These are phyloP conservation scores for Leishmania lainsoni DNA, from an alignment of 208 protist genomes.

Conservation along the genomic window DNA sequence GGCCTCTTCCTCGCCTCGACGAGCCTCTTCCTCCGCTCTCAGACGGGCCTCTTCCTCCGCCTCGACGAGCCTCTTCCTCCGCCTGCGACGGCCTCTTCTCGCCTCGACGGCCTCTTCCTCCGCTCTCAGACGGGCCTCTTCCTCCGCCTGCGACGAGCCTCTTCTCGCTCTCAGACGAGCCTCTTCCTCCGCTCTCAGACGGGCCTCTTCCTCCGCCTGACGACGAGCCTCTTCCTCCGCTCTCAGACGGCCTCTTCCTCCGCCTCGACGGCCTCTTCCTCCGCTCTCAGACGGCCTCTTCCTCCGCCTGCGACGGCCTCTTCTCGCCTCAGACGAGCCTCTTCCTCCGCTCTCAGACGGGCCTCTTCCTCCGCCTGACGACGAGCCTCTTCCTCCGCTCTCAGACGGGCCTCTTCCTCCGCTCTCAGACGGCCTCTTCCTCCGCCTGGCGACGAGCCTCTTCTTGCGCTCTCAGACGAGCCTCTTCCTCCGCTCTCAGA, in stretches of 20 bases:
- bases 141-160: constrained; percentile 26
- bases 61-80: not conserved
- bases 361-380: constrained; percentile 21
- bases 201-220: constrained; percentile 31
- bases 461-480: constrained; percentile 52
- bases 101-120: constrained; percentile 37
- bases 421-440: constrained; percentile 1
- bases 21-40: constrained; percentile 34
- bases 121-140: constrained; percentile 18
- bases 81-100: constrained; percentile 20
- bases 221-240: constrained; percentile 36
- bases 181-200: constrained; percentile 19
- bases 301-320: constrained; percentile 36
- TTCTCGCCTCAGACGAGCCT: constrained; percentile 28
- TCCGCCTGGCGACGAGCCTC: constrained; percentile 8
- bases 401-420: constrained; percentile 23
- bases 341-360: constrained; percentile 37
- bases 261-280: constrained; percentile 29
- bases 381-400: constrained; percentile 31
- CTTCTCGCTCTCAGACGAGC: constrained; percentile 25
- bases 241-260: constrained; percentile 52
- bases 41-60: constrained; percentile 66
- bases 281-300: constrained; percentile 39
- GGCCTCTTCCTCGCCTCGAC: constrained; percentile 21
- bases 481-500: constrained; percentile 39